Base-by-base conservation (phyloP, 1,284 basidiomycete genomes). In the Dichomitus squalens region DNA sequence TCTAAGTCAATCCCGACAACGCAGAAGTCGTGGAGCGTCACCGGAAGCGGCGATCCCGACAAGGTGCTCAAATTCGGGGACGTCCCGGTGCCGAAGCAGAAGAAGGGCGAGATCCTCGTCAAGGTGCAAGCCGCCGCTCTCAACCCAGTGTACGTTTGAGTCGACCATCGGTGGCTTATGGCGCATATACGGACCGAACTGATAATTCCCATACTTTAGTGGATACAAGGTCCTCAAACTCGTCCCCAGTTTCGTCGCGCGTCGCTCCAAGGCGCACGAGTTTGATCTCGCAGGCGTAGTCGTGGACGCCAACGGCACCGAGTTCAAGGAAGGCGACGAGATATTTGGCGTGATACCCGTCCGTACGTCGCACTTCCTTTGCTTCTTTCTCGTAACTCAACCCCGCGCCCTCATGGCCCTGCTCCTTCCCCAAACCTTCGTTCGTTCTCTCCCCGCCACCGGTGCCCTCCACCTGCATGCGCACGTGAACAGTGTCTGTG, bases 131-230 rank as follows among this genome's bases (percentile, higher is more conserved):
- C 87, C 3, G 86, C 79, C 0, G 86, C 86, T 1, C 73, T 90
- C 39, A 92, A 92, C 66, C 88, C 88, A 0, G 76, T 85, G 81
- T 88, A 46, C 72, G 64, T 79, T 72, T 31, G n/a, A n/a, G n/a
- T n/a, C n/a, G n/a, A n/a, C n/a, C n/a, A n/a, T n/a, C n/a, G n/a
- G n/a, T n/a, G n/a, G n/a, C n/a, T n/a, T n/a, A n/a, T n/a, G n/a
- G n/a, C n/a, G n/a, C n/a, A n/a, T n/a, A n/a, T n/a, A n/a, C n/a
- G n/a, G n/a, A n/a, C n/a, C n/a, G n/a, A n/a, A n/a, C n/a, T n/a
- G n/a, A n/a, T n/a, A n/a, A n/a, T n/a, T n/a, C n/a, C n/a, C n/a
- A n/a, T n/a, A n/a, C n/a, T n/a, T n/a, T n/a, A 84, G 81, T 39
- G 83, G 82, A 0, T 84, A 81, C 66, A 87, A 88, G 67, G 4